Percentiles rank a stretch among this genome's conserved stretches.
These are phyloP conservation scores for Fusarium duplospermum DNA, from an alignment of 2,329 filamentous ascomycete genomes.

Conservation along the genomic window DNA sequence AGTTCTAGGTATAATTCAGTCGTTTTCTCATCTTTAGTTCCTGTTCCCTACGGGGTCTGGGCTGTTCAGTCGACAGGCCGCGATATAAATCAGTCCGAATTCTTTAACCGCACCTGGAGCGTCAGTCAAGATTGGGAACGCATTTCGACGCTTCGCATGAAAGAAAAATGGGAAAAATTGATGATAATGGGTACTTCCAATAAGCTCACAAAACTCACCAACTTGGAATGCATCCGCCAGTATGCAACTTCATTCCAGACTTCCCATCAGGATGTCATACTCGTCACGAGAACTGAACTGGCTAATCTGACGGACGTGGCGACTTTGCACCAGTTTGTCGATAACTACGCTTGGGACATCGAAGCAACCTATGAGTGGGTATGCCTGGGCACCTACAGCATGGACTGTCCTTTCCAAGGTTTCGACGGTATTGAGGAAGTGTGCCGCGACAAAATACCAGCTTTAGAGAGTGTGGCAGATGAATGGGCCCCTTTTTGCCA, in stretches of 20 bases:
- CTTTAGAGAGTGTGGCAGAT: not conserved
- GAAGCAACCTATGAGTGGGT: not conserved
- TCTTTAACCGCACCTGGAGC: not conserved
- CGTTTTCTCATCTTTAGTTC: constrained; percentile 1
- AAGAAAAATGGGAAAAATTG: not conserved
- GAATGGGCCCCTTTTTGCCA: constrained; percentile 2
- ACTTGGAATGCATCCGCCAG: not conserved
- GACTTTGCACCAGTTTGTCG: too few species aligned
- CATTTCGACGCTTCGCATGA: too few species aligned
- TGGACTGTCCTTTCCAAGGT: too few species aligned
- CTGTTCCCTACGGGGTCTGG: too few species aligned
- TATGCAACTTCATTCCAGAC: not conserved
- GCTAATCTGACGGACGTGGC: too few species aligned
- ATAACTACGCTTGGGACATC: too few species aligned
- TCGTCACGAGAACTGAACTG: not conserved
- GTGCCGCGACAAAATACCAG: not conserved
- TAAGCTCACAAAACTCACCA: not conserved
- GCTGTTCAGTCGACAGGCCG: not conserved
- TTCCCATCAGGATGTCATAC: not conserved
- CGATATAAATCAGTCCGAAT: not conserved
- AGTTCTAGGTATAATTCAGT: constrained; percentile 14
- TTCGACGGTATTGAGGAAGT: too few species aligned
- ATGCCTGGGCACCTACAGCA: too few species aligned
- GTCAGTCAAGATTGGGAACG: not conserved
- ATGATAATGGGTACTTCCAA: not conserved